phyloP scores from a whole-genome alignment of 1,284 basidiomycete genomes.

The Erythrobasidium hasegawianum region DNA sequence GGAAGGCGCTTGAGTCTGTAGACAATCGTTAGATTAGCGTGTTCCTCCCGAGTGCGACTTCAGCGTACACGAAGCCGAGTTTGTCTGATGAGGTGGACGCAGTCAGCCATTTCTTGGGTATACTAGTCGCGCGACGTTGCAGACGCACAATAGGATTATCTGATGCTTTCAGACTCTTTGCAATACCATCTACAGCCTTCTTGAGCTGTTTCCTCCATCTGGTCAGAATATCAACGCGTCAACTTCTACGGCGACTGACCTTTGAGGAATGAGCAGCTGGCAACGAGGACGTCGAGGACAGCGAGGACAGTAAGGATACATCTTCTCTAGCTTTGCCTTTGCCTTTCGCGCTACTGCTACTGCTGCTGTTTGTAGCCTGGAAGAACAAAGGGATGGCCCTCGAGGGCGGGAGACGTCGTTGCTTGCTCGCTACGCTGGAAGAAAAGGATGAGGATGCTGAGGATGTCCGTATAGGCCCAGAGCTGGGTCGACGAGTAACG shows the following conservation, averaged over 20 bases:
- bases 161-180: slow-evolving; percentile 22
- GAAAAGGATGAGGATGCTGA: neutral
- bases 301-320: no score
- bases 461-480: slow-evolving; percentile 17
- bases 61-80: slow-evolving; percentile 24
- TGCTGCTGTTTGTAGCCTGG: slow-evolving; percentile 1
- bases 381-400: slow-evolving; percentile 31
- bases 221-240: slow-evolving; percentile 1
- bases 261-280: slow-evolving; percentile 25
- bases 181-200: slow-evolving; percentile 21
- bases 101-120: slow-evolving; percentile 4
- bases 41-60: no score
- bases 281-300: neutral
- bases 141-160: slow-evolving; percentile 29
- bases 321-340: slow-evolving; percentile 18
- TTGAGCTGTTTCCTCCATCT: no score
- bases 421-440: slow-evolving; percentile 8
- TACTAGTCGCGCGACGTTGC: neutral
- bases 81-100: slow-evolving; percentile 6
- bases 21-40: neutral
- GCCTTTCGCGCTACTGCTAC: slow-evolving; percentile 14
- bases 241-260: slow-evolving; percentile 8
- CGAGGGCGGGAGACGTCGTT: slow-evolving; percentile 11
- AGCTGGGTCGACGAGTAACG: slow-evolving; percentile 13
- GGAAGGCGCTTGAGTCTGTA: slow-evolving; percentile 27